Conservation (phyloP, 2,329 filamentous ascomycete genomes). For the Alternaria hordeiaustralica region DNA sequence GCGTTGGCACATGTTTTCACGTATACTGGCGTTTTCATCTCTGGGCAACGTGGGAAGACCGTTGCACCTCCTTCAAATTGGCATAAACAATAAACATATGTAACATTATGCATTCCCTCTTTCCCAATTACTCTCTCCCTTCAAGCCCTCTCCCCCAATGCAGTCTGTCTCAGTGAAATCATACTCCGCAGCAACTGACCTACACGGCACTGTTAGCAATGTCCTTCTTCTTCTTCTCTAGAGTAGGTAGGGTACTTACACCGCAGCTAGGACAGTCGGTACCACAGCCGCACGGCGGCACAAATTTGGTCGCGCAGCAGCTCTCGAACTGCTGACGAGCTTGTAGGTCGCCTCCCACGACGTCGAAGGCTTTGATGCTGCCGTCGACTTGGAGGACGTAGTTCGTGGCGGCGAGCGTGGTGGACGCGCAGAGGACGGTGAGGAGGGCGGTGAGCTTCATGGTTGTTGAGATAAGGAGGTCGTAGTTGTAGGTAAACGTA, state of each 20-base stretch:
- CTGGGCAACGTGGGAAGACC: background rate
- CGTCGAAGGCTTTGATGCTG: background rate
- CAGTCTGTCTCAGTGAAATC: background rate
- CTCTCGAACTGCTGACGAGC: background rate
- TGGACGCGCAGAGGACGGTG: background rate
- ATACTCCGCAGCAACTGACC: background rate
- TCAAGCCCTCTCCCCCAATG: background rate
- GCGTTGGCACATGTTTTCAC: constrained; percentile 26
- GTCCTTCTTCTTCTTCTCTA: background rate
- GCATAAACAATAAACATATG: background rate
- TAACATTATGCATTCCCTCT: background rate
- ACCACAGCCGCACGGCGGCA: background rate
- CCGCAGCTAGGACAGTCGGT: background rate
- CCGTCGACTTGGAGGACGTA: background rate
- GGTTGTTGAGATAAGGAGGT: background rate
- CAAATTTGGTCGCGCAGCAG: background rate
- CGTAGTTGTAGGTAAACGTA: background rate
- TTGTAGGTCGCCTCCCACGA: background rate
- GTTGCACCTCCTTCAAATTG: background rate
- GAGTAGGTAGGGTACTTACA: background rate
- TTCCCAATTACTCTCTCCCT: background rate
- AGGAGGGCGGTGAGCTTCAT: background rate
- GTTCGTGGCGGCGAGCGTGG: background rate
- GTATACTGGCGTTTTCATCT: background rate
- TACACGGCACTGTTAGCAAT: background rate